phyloP scores from a whole-genome alignment of 1,139 yeast genomes.

The Candida sp. region DNA sequence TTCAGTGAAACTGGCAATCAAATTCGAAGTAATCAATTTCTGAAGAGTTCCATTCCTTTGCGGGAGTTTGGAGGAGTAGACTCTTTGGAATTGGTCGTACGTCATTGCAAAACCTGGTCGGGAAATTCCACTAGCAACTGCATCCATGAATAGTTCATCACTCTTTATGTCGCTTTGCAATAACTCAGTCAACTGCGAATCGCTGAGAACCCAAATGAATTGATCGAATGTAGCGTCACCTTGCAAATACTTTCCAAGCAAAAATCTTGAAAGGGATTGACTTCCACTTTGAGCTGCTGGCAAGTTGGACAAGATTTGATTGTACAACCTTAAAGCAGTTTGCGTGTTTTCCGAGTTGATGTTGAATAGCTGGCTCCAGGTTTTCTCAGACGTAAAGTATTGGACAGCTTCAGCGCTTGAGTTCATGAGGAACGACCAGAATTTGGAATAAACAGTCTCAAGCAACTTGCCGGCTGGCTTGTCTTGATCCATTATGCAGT shows the following conservation, averaged over 20 bases:
- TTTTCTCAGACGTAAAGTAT: constrained; percentile 21
- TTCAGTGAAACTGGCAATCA: constrained; percentile 25
- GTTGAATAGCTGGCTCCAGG: constrained; percentile 18
- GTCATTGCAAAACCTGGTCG: constrained; percentile 2
- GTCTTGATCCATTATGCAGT: constrained; percentile 24
- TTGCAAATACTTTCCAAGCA: constrained; percentile 4
- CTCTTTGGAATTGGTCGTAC: constrained; percentile 10
- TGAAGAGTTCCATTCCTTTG: constrained; percentile 8
- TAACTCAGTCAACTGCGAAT: constrained; percentile 15
- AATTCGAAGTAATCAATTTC: constrained; percentile 20
- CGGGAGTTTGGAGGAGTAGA: neutral
- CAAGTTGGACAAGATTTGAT: constrained; percentile 12
- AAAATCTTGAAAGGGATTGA: constrained; percentile 5
- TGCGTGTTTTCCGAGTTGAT: constrained; percentile 1
- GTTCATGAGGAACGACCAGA: constrained; percentile 45
- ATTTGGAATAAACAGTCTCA: constrained; percentile 28
- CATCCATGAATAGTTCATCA: constrained; percentile 2
- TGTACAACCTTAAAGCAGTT: constrained; percentile 11
- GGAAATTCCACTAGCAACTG: constrained; percentile 3
- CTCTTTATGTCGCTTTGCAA: neutral
- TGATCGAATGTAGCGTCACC: constrained; percentile 1
- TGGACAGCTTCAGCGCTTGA: constrained; percentile 11
- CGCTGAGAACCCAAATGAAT: constrained; percentile 20
- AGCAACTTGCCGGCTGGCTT: constrained; percentile 14
- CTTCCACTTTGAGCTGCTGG: constrained; percentile 3